A percentile compares a stretch with the other conserved stretches of the same genome.
These are phyloP conservation scores for Caryopteris hybrid DNA, from an alignment of 305 asterid genomes.

Conservation along the genomic window DNA sequence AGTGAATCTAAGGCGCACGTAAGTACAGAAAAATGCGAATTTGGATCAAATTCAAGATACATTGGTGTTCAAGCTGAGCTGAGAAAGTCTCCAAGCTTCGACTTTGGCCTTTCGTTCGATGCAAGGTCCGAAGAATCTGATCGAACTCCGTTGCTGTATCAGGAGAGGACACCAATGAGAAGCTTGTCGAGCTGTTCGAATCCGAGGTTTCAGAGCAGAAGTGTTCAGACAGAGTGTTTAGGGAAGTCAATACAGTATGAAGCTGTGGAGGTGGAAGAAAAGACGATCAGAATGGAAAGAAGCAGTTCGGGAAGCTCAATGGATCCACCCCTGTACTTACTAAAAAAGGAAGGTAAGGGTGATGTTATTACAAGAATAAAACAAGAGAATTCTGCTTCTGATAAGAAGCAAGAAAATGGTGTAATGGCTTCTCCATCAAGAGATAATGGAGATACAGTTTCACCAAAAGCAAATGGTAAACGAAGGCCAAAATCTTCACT, in stretches of 20 bases:
- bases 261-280: slow-evolving; percentile 43
- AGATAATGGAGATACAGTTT: slow-evolving; percentile 16
- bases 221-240: slow-evolving; percentile 15
- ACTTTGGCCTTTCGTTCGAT: slow-evolving; percentile 44
- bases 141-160: slow-evolving; percentile 61
- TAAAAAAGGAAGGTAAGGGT: slow-evolving; percentile 21
- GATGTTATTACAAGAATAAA: slow-evolving; percentile 13
- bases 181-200: slow-evolving; percentile 44
- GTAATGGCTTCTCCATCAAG: slow-evolving; percentile 18
- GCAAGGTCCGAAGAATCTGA: slow-evolving; percentile 54
- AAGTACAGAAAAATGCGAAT: slow-evolving; percentile 9
- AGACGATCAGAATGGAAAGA: slow-evolving; percentile 67
- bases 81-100: slow-evolving; percentile 64
- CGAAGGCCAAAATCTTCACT: slow-evolving; percentile 52
- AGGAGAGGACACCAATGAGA: slow-evolving; percentile 42
- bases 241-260: slow-evolving; percentile 29
- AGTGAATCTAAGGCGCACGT: neutral
- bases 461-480: slow-evolving; percentile 29
- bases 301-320: slow-evolving; percentile 46
- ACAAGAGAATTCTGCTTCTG: slow-evolving; percentile 14
- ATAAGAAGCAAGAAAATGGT: slow-evolving; percentile 13
- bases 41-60: slow-evolving; percentile 23
- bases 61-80: slow-evolving; percentile 20
- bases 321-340: slow-evolving; percentile 20
- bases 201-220: slow-evolving; percentile 23